Evolutionary conservation across 208 protist species (phyloP).

Genomic region (Trichomonas vaginalis): DNA sequence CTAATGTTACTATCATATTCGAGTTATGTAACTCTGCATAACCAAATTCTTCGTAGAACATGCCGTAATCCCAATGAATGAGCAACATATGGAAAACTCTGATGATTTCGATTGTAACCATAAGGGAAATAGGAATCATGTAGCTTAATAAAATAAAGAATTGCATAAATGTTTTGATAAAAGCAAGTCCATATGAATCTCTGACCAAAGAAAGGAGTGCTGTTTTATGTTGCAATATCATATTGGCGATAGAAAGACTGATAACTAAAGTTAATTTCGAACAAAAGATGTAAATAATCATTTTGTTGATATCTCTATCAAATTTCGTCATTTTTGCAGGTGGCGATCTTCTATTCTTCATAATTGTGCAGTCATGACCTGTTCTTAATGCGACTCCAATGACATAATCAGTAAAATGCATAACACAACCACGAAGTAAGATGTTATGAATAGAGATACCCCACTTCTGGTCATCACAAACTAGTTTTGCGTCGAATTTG

Average conservation of each 20-base stretch:
- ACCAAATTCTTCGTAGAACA: not conserved
- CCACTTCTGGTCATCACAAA: not conserved
- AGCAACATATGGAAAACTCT: constrained; percentile 7
- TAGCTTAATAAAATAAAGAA: constrained; percentile 27
- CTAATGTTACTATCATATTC: constrained; percentile 84
- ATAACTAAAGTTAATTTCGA: not conserved
- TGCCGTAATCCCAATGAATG: not conserved
- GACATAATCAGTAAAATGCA: not conserved
- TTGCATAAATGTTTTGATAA: not conserved
- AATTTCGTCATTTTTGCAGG: not conserved
- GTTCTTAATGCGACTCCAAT: not conserved
- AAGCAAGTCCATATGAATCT: not conserved
- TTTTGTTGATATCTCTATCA: not conserved
- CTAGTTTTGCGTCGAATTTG: constrained; percentile 14
- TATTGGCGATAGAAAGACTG: too few relatives aligned
- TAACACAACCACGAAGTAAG: not conserved
- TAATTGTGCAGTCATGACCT: constrained; percentile 24
- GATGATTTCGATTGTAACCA: constrained; percentile 32
- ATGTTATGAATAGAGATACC: not conserved
- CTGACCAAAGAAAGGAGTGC: too few relatives aligned
- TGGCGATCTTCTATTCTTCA: not conserved
- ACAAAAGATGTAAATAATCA: not conserved
- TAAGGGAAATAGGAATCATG: constrained; percentile 31
- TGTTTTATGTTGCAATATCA: too few relatives aligned
- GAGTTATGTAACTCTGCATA: constrained; percentile 16